Evolutionary conservation across 495 filamentous ascomycete genomes (phyloP).

Genomic region (Penicillium longicatenatum): DNA sequence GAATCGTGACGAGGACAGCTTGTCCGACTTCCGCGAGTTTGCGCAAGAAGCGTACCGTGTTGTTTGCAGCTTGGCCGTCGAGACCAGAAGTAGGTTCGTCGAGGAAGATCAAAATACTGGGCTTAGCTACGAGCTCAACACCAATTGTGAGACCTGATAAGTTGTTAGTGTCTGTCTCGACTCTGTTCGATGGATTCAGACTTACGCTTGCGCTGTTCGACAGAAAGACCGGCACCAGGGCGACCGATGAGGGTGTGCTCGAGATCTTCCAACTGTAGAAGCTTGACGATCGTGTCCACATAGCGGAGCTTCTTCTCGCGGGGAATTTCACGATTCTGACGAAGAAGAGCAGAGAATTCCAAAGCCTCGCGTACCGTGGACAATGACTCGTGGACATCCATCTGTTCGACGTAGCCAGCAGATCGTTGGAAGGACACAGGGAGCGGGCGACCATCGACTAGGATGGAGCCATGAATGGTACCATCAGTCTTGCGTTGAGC

Average conservation of each 20-base stretch:
- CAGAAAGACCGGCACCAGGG: slow-evolving; percentile 52
- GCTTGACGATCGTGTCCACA: slow-evolving; percentile 57
- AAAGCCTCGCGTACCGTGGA: slow-evolving; percentile 65
- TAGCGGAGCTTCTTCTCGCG: slow-evolving; percentile 60
- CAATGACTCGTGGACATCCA: slow-evolving; percentile 60
- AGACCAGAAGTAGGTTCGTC: slow-evolving; percentile 78
- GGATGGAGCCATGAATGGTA: slow-evolving; percentile 79
- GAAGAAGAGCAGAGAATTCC: slow-evolving; percentile 59
- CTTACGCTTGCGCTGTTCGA: slow-evolving; percentile 63
- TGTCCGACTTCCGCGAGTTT: slow-evolving; percentile 69
- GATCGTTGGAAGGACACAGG: slow-evolving; percentile 78
- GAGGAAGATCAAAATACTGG: slow-evolving; percentile 68
- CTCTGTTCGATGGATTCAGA: no score
- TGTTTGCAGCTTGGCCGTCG: slow-evolving; percentile 63
- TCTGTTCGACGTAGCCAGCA: slow-evolving; percentile 61
- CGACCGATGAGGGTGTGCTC: slow-evolving; percentile 55
- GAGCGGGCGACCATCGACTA: slow-evolving; percentile 77
- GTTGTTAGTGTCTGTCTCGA: no score
- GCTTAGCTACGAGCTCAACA: slow-evolving; percentile 68
- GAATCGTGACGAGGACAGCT: slow-evolving; percentile 72
- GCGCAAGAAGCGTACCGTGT: slow-evolving; percentile 62
- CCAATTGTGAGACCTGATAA: no score
- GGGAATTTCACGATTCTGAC: slow-evolving; percentile 53
- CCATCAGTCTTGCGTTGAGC: slow-evolving; percentile 78
- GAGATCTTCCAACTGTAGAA: slow-evolving; percentile 59